These are phyloP conservation scores for Salix viminalis DNA, from an alignment of 345 rosid genomes.

Conservation along the genomic window DNA sequence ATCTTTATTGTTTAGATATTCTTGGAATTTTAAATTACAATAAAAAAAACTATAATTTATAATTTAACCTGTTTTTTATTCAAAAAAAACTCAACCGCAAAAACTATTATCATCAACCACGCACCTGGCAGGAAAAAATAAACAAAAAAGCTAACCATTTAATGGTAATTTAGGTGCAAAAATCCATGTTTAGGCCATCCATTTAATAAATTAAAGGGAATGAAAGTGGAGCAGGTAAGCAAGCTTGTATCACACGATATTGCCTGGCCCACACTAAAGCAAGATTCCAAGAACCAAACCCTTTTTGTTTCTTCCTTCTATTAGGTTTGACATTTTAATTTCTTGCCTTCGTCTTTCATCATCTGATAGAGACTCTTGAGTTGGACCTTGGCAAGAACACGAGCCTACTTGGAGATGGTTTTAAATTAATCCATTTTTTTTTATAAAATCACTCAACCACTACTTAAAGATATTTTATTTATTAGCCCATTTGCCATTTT, in stretches of 20 bases:
- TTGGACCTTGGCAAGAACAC: no score
- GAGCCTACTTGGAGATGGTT: background rate
- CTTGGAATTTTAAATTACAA: no score
- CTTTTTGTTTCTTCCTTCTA: background rate
- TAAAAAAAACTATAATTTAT: no score
- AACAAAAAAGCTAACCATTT: background rate
- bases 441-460: no score
- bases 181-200: background rate
- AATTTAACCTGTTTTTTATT: no score
- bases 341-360: background rate
- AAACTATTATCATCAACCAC: no score
- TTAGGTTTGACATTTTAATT: background rate
- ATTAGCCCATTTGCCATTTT: no score
- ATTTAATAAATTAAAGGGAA: background rate
- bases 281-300: background rate
- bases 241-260: background rate
- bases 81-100: no score
- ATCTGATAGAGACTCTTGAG: background rate
- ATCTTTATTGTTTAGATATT: no score
- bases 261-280: background rate
- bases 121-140: no score
- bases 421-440: no score
- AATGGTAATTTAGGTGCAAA: background rate
- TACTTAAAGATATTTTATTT: background rate
- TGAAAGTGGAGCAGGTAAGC: conserved; percentile 5